Percentiles rank a stretch among this genome's conserved stretches.
phyloP scores from a whole-genome alignment of 345 rosid genomes.

The Cardamine occulta region DNA sequence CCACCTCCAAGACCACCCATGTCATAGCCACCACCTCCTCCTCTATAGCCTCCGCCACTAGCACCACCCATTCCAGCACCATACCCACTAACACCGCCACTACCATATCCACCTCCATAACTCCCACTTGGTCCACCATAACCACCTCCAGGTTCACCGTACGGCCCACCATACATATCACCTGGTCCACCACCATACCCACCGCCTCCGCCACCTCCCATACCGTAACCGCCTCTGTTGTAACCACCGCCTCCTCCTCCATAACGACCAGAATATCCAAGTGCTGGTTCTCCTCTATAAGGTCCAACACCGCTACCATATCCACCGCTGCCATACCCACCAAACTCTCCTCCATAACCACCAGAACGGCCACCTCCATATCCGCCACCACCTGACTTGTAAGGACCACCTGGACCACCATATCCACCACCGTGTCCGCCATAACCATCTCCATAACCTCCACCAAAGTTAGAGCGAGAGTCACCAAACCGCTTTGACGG shows the following conservation, averaged over 20 bases:
- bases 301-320: slow-evolving; percentile 65
- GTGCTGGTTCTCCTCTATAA: slow-evolving; percentile 73
- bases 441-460: slow-evolving; percentile 60
- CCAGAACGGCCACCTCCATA: slow-evolving; percentile 65
- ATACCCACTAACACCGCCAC: slow-evolving; percentile 47
- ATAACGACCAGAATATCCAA: slow-evolving; percentile 76
- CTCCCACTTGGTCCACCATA: slow-evolving; percentile 48
- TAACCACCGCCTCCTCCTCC: slow-evolving; percentile 60
- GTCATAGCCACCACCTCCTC: slow-evolving; percentile 48
- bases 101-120: slow-evolving; percentile 53
- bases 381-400: slow-evolving; percentile 62
- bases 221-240: slow-evolving; percentile 68
- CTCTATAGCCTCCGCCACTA: slow-evolving; percentile 47
- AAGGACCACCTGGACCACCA: slow-evolving; percentile 55
- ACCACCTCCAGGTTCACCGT: slow-evolving; percentile 49
- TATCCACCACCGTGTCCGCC: slow-evolving; percentile 66
- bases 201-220: slow-evolving; percentile 62
- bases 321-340: slow-evolving; percentile 76
- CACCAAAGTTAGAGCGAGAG: slow-evolving; percentile 64
- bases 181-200: slow-evolving; percentile 65
- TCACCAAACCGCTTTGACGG: slow-evolving; percentile 63
- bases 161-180: slow-evolving; percentile 66
- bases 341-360: slow-evolving; percentile 67
- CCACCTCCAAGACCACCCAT: slow-evolving; percentile 63
- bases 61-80: slow-evolving; percentile 48